Percentiles rank a stretch among this genome's conserved stretches.
These are phyloP conservation scores for Heterobasidion parviporum DNA, from an alignment of 1,284 basidiomycete genomes.

Conservation along the genomic window DNA sequence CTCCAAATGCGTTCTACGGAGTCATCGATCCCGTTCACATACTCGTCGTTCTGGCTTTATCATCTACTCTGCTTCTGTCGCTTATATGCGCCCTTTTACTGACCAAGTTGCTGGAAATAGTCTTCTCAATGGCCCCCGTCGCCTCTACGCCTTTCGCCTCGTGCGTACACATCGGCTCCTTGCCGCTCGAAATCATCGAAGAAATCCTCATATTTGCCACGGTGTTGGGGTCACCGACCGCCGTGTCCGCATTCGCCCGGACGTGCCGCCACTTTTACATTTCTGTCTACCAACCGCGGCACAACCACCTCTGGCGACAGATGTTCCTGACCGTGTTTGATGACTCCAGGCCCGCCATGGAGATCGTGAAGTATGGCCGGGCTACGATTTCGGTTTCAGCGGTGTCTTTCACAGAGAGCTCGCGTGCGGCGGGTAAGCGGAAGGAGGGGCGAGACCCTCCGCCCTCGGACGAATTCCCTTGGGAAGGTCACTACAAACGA, in stretches of 20 bases:
- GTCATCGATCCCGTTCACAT: too few relatives aligned
- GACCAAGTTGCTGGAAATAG: background rate
- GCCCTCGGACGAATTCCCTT: slow-evolving; percentile 13
- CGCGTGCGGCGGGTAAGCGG: background rate
- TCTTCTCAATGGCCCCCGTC: background rate
- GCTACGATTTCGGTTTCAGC: slow-evolving; percentile 1
- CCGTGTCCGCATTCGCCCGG: slow-evolving; percentile 32
- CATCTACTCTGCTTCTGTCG: too few relatives aligned
- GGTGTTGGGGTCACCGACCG: slow-evolving; percentile 21
- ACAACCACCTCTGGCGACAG: slow-evolving; percentile 45
- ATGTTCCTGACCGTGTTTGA: slow-evolving; percentile 44
- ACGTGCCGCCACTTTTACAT: slow-evolving; percentile 31
- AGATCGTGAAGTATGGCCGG: slow-evolving; percentile 9
- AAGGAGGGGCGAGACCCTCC: slow-evolving; percentile 3
- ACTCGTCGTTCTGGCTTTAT: too few relatives aligned
- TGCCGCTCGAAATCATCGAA: slow-evolving; percentile 36
- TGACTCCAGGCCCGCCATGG: slow-evolving; percentile 29
- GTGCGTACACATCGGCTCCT: slow-evolving; percentile 7
- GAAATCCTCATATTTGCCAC: slow-evolving; percentile 29
- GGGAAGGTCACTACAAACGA: slow-evolving; percentile 16
- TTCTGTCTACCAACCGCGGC: slow-evolving; percentile 32
- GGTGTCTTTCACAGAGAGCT: background rate
- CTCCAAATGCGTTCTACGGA: too few relatives aligned
- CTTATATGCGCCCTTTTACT: too few relatives aligned
- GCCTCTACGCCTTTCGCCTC: background rate